A percentile compares a stretch with the other conserved stretches of the same genome.
Evolutionary conservation across 2,329 filamentous ascomycete species (phyloP).

Genomic region (Diplocarpon rosae): DNA sequence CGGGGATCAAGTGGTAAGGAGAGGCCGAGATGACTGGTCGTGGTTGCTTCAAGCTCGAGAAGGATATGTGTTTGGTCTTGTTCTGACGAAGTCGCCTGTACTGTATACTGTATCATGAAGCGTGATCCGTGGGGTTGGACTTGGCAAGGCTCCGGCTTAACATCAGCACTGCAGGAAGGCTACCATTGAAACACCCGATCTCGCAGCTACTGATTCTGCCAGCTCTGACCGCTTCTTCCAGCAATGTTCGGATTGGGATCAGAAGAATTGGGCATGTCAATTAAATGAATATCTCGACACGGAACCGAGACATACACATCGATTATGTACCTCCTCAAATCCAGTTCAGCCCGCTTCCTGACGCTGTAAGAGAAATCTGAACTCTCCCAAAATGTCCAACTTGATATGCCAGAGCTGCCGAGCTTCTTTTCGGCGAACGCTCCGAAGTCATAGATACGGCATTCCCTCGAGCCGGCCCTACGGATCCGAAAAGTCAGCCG

Average conservation of each 20-base stretch:
- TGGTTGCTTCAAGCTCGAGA: background rate
- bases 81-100: constrained; percentile 12
- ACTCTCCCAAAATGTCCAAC: constrained; percentile 6
- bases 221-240: background rate
- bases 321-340: too few relatives aligned
- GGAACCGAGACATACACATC: too few relatives aligned
- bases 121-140: background rate
- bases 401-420: constrained; percentile 16
- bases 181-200: background rate
- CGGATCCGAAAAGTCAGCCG: background rate
- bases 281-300: too few relatives aligned
- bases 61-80: constrained; percentile 6
- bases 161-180: background rate
- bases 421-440: constrained; percentile 3
- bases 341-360: background rate
- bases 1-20: background rate
- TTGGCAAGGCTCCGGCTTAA: background rate
- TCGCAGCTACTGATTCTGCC: background rate
- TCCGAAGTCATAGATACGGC: background rate
- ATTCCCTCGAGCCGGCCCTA: constrained; percentile 2
- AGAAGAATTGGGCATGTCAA: too few relatives aligned
- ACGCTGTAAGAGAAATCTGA: background rate
- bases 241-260: background rate
- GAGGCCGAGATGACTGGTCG: background rate
- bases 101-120: background rate